Base-by-base conservation (phyloP, 2,329 filamentous ascomycete genomes). In the Diaporthe batatas region DNA sequence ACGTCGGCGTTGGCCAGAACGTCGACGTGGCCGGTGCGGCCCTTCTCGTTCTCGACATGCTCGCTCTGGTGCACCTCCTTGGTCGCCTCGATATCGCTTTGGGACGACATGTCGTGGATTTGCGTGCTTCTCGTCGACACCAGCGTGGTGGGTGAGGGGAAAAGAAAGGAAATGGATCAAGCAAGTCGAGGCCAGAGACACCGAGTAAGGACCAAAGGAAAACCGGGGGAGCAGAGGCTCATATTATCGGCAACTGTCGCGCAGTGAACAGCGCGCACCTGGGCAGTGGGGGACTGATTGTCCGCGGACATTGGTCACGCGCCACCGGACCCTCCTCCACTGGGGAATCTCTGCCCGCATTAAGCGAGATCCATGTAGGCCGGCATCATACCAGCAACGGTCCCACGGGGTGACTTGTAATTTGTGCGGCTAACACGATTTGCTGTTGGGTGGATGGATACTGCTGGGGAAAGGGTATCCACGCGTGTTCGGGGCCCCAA, bases 1-100 rank as follows among this genome's bases (percentile, higher is more conserved):
- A 84, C 76, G 58, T 83, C 80, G 23, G 77, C 32, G 72, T 84
- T 80, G 58, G n/a, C 59, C 49, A 84, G 64, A 55, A 82, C 76
- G 72, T 84, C 82, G 34, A 77, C 74, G 34, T 83, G 77, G 21
- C 78, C 75, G n/a, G 79, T 73, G 68, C 82, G 2, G 11, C 1
- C 79, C 18, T 65, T 71, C 55, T 73, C 72, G 8, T 64, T 29
- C 21, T 65, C 62, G 62, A 51, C 62, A 51, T 65, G 62, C 21
- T 65, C 44, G 44, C 11, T 25, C 44, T 39, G 21, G 6, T 25
- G n/a, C 62, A 44, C 51, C 25, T 36, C 62, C 62, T 65, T 65
- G 62, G 29, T 36, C 62, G 29, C 5, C 62, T 65, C 62, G 62
- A 65, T 51, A 12, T 65, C 49, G 42, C 12, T 29, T 49, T 64